Conservation (phyloP, 345 rosid genomes). For the Sonneratia alba region DNA sequence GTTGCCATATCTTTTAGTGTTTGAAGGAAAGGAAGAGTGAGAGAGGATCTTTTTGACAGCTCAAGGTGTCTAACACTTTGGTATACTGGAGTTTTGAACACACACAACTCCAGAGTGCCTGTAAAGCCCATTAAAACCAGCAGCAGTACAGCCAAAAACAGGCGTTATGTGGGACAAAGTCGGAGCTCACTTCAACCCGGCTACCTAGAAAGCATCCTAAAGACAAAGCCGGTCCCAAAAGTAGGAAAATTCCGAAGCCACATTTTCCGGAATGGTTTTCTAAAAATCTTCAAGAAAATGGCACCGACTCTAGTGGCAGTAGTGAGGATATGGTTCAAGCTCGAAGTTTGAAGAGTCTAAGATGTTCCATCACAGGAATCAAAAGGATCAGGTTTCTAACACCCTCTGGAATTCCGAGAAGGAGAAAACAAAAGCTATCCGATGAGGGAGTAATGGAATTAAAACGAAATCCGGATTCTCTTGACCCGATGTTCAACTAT, state of each 20-base stretch:
- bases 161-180: constrained; percentile 44
- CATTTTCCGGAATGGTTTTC: background rate
- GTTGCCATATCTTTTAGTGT: background rate
- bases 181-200: constrained; percentile 41
- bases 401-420: background rate
- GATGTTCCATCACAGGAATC: background rate
- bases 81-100: no score
- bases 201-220: constrained; percentile 21
- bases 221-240: background rate
- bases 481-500: background rate
- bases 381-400: background rate
- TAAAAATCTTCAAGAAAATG: background rate
- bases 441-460: background rate
- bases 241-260: background rate
- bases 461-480: background rate
- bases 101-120: no score
- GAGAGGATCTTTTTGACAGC: background rate
- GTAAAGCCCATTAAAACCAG: constrained; percentile 33
- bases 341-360: background rate
- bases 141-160: constrained; percentile 7
- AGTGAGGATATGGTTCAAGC: background rate
- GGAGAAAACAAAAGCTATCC: background rate
- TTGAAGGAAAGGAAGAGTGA: background rate
- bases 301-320: background rate
- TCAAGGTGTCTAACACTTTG: background rate